phyloP scores from a whole-genome alignment of 1,284 basidiomycete genomes.

The Microstroma glucosiphilum region DNA sequence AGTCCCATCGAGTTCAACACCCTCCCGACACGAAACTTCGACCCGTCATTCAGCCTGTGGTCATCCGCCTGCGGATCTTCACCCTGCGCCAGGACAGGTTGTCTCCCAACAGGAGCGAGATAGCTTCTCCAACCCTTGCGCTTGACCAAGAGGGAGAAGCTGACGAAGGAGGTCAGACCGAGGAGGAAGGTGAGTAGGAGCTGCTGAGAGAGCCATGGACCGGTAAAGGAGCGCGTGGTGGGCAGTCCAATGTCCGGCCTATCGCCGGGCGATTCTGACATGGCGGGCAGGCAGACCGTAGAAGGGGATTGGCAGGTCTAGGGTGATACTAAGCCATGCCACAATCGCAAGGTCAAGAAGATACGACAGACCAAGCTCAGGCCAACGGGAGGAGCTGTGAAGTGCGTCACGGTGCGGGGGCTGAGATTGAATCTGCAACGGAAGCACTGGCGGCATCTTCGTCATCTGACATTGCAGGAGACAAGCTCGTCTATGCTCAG shows the following conservation, averaged over 20 bases:
- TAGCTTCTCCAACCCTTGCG: constrained; percentile 62
- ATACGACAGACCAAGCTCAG: too few relatives aligned
- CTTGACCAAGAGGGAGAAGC: constrained; percentile 72
- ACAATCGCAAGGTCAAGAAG: too few relatives aligned
- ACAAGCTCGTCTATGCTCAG: too few relatives aligned
- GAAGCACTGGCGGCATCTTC: too few relatives aligned
- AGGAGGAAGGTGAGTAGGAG: constrained; percentile 70
- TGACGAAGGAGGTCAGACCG: constrained; percentile 70
- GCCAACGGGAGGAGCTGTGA: too few relatives aligned
- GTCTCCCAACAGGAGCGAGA: constrained; percentile 78
- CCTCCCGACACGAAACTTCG: constrained; percentile 94
- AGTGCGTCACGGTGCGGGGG: too few relatives aligned
- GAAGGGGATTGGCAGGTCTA: too few relatives aligned
- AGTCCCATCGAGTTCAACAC: constrained; percentile 90
- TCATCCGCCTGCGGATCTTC: constrained; percentile 77
- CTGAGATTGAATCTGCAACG: too few relatives aligned
- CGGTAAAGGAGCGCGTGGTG: constrained; percentile 46
- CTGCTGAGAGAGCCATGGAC: constrained; percentile 90
- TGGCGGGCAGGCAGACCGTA: too few relatives aligned
- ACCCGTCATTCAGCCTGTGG: constrained; percentile 52
- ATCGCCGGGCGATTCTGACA: not conserved
- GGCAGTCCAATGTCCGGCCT: constrained; percentile 11
- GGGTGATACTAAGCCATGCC: too few relatives aligned
- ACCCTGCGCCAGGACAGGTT: constrained; percentile 94
- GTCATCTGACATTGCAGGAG: too few relatives aligned